Conservation (phyloP, 2,329 filamentous ascomycete species). For the Exophiala spinifera region DNA sequence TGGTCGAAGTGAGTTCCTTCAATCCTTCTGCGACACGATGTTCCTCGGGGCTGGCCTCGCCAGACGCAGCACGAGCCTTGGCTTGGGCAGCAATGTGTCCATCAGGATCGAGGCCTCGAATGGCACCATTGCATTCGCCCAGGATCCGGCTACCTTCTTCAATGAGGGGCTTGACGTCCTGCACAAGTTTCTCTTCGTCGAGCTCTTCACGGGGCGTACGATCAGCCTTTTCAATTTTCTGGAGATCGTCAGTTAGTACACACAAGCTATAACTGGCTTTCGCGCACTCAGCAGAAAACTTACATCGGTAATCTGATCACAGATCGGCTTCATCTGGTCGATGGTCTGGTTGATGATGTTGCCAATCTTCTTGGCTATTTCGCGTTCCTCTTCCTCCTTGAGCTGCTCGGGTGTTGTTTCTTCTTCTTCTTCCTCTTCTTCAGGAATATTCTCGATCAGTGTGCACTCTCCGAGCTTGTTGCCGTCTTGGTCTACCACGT, state of each 20-base stretch:
- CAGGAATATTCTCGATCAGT: constrained; percentile 57
- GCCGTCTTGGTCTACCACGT: constrained; percentile 57
- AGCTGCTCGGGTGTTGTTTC: constrained; percentile 43
- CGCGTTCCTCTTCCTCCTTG: constrained; percentile 63
- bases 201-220: constrained; percentile 79
- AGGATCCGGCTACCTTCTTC: constrained; percentile 81
- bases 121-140: constrained; percentile 79
- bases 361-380: constrained; percentile 75
- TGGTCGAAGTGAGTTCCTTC: constrained; percentile 77
- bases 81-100: constrained; percentile 80
- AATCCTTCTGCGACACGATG: constrained; percentile 78
- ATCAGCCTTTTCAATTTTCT: constrained; percentile 78
- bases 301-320: constrained; percentile 80
- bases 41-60: constrained; percentile 78
- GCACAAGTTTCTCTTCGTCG: constrained; percentile 84
- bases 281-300: constrained; percentile 28
- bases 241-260: constrained; percentile 23
- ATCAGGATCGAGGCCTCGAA: constrained; percentile 85
- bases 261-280: not conserved
- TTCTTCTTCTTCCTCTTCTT: constrained; percentile 43
- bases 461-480: constrained; percentile 64
- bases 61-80: constrained; percentile 72
- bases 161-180: constrained; percentile 81
- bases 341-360: constrained; percentile 72
- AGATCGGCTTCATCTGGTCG: constrained; percentile 78